Percentiles rank a stretch among this genome's conserved stretches.
Evolutionary conservation across 2,329 filamentous ascomycete genomes (phyloP).

Genomic region (Aspergillus unguis): DNA sequence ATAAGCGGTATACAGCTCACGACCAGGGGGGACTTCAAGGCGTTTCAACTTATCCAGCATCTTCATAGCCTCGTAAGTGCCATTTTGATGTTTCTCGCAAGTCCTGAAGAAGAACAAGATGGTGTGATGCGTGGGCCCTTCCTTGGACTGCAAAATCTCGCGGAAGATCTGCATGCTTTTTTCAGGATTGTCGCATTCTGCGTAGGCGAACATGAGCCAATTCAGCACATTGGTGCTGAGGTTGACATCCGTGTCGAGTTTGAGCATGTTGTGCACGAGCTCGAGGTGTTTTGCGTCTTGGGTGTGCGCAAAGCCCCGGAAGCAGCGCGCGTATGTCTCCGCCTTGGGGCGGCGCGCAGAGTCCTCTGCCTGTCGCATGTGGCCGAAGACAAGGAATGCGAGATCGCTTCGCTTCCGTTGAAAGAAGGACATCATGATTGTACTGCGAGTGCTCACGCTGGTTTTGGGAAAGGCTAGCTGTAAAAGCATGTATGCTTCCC

Average conservation of each 20-base stretch:
- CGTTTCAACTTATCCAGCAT: slow-evolving; percentile 56
- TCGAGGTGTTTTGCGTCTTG: slow-evolving; percentile 63
- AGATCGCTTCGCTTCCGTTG: slow-evolving; percentile 74
- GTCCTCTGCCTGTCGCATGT: slow-evolving; percentile 80
- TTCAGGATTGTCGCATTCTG: slow-evolving; percentile 62
- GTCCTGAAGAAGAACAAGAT: slow-evolving; percentile 77
- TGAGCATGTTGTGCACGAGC: slow-evolving; percentile 87
- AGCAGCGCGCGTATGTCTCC: slow-evolving; percentile 73
- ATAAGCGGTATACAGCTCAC: slow-evolving; percentile 71
- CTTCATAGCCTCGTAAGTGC: slow-evolving; percentile 48
- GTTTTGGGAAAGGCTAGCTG: slow-evolving; percentile 61
- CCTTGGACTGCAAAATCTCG: slow-evolving; percentile 75
- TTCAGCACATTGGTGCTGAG: slow-evolving; percentile 75
- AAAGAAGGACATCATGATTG: slow-evolving; percentile 81
- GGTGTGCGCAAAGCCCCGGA: slow-evolving; percentile 67
- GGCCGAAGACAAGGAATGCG: slow-evolving; percentile 80
- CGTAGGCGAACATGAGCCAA: slow-evolving; percentile 81
- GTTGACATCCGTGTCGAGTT: slow-evolving; percentile 80
- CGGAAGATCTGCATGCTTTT: slow-evolving; percentile 77
- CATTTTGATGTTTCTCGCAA: slow-evolving; percentile 59
- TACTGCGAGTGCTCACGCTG: slow-evolving; percentile 61
- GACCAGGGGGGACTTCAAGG: slow-evolving; percentile 76
- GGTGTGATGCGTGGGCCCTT: slow-evolving; percentile 80
- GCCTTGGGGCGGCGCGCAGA: slow-evolving; percentile 62
- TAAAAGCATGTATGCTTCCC: slow-evolving; percentile 60